phyloP scores from a whole-genome alignment of 495 filamentous ascomycete species.

The Hypoxylon perforatum region DNA sequence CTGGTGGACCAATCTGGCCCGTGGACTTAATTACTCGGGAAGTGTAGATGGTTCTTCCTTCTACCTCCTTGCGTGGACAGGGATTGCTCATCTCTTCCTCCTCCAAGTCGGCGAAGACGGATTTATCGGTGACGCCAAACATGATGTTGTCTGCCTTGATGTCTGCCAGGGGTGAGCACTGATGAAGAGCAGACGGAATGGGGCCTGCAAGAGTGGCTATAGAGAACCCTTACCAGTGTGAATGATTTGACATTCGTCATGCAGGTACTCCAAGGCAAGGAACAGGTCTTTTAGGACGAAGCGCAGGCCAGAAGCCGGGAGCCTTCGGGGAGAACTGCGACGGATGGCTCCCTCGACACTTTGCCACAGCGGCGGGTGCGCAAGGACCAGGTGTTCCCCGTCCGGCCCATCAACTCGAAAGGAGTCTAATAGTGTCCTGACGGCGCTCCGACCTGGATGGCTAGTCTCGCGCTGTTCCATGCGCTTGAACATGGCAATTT shows the following conservation, averaged over 20 bases:
- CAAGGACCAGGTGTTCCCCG: conserved; percentile 57
- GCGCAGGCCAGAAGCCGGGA: conserved; percentile 45
- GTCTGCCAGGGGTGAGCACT: conserved; percentile 28
- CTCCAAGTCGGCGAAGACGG: conserved; percentile 31
- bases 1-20: conserved; percentile 41
- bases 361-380: conserved; percentile 56
- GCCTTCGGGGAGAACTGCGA: conserved; percentile 45
- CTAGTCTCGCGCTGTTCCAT: conserved; percentile 50
- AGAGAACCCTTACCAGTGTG: conserved; percentile 59
- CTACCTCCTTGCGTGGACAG: conserved; percentile 44
- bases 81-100: conserved; percentile 45
- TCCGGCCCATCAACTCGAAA: conserved; percentile 52
- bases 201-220: not conserved
- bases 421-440: conserved; percentile 55
- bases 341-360: conserved; percentile 45
- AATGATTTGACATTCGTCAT: conserved; percentile 43
- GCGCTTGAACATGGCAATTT: conserved; percentile 42
- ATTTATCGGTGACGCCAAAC: conserved; percentile 34
- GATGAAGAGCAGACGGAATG: not conserved
- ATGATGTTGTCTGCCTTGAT: conserved; percentile 52
- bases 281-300: conserved; percentile 50
- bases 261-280: conserved; percentile 43
- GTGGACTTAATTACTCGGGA: conserved; percentile 39
- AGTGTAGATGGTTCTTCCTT: conserved; percentile 47
- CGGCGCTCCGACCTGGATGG: conserved; percentile 51